These are phyloP conservation scores for Trichoderma sp. DNA, from an alignment of 2,329 filamentous ascomycete genomes.

Conservation along the genomic window DNA sequence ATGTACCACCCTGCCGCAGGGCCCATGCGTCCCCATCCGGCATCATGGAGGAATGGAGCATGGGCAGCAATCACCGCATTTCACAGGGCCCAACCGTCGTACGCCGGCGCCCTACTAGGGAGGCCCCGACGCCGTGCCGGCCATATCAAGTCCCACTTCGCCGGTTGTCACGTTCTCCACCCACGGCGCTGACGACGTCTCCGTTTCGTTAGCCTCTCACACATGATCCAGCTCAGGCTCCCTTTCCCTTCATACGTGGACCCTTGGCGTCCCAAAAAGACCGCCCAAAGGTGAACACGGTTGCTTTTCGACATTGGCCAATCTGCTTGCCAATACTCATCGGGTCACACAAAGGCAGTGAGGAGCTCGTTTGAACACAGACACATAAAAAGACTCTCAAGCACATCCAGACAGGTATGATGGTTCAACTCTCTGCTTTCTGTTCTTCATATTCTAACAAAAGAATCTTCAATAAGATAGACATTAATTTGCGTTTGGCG, in stretches of 20 bases:
- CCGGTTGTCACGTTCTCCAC: conserved; percentile 8
- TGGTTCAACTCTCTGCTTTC: background rate
- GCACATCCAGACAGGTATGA: background rate
- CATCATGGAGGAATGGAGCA: background rate
- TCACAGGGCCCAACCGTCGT: background rate
- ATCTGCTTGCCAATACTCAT: background rate
- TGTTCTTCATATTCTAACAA: background rate
- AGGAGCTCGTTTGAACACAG: background rate
- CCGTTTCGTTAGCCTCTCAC: conserved; percentile 1
- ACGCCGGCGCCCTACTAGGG: conserved; percentile 6
- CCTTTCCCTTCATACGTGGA: background rate
- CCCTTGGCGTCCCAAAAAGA: background rate
- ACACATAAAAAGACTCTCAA: background rate
- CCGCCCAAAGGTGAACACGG: background rate
- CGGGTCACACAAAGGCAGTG: background rate
- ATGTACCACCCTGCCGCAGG: background rate
- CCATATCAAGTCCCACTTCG: conserved; percentile 20
- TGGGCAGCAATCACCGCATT: conserved; percentile 4
- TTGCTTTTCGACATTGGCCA: background rate
- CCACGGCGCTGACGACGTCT: conserved; percentile 16
- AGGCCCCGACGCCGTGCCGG: conserved; percentile 8
- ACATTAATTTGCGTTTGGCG: conserved; percentile 17
- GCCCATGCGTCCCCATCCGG: conserved; percentile 1
- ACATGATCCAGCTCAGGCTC: background rate
- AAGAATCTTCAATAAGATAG: background rate